Base-by-base conservation (phyloP, 208 protist species). In the Wallacemonas collosoma region DNA sequence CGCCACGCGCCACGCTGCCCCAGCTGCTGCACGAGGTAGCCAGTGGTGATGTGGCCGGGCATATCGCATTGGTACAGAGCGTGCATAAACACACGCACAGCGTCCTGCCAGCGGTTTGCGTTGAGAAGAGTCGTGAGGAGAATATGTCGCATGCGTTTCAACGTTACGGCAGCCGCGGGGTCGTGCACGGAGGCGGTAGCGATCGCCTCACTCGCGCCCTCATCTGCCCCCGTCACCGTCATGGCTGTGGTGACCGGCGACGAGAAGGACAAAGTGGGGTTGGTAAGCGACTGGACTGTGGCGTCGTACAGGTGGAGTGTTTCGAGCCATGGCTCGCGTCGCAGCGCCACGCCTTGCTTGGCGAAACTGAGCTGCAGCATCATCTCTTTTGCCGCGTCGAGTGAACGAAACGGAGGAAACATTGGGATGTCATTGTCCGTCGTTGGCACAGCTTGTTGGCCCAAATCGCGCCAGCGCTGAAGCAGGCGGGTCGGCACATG, bases 61-160 rank as follows among this genome's bases (percentile, higher is more conserved):
- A 79, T 61, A 17, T 89, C 84, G 39, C 73, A 80, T 63, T 85
- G 81, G 72, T 84, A 86, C 9, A 89, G 79, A 26, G 81, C 77
- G 68, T 89, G 84, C 35, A 68, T 68, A 64, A 82, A 86, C 36
- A 89, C 75, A 47, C 75, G 75, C 41, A 89, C 69, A 12, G 80
- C 82, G 15, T 79, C 64, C 56, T 72, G 75, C 84, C 84, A 89
- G 62, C 69, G 70, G 1, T 71, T 69, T 2, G 68, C 61, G 4
- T 71, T 68, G 57, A 89, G 64, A 57, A 86, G 73, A 1, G 83
- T 79, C 2, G 73, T 80, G 8, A 85, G 74, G 41, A 72, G 51
- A 54, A 72, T 79, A 60, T 88, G 83, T 35, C 83, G 79, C 56
- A 88, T 53, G 11, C 48, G 48, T 53, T 53, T 53, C 48, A 53